These are phyloP conservation scores for Botrytis pseudocinerea DNA, from an alignment of 2,329 filamentous ascomycete species.

Conservation along the genomic window DNA sequence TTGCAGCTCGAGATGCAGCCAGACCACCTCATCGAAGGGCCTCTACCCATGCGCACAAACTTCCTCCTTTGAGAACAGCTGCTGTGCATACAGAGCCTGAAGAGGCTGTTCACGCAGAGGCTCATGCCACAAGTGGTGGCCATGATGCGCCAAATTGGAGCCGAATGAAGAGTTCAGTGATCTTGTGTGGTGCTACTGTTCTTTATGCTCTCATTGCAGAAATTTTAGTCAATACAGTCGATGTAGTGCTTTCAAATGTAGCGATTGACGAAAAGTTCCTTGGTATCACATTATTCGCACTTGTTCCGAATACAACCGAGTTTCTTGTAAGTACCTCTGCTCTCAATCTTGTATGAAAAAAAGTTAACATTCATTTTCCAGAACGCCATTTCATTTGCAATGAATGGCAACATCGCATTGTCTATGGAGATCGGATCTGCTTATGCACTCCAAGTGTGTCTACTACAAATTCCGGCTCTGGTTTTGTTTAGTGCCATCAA, in stretches of 20 bases:
- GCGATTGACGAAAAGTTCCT: constrained; percentile 96
- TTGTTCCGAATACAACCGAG: constrained; percentile 97
- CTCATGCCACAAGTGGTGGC: constrained; percentile 58
- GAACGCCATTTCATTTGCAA: constrained; percentile 98
- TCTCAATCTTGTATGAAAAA: not conserved
- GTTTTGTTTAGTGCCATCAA: constrained; percentile 87
- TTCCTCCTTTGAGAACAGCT: constrained; percentile 39
- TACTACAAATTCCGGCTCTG: constrained; percentile 89
- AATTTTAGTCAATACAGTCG: constrained; percentile 94
- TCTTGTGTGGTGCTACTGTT: constrained; percentile 83
- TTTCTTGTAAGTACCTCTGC: constrained; percentile 70
- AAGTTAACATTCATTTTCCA: constrained; percentile 30
- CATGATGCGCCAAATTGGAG: constrained; percentile 99
- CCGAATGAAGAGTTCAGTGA: constrained; percentile 82
- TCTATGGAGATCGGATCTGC: constrained; percentile 99
- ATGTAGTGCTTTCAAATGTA: constrained; percentile 88
- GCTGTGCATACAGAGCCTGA: constrained; percentile 39
- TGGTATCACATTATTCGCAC: constrained; percentile 91
- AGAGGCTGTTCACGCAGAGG: constrained; percentile 37
- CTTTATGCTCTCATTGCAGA: constrained; percentile 97
- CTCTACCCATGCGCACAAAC: constrained; percentile 43
- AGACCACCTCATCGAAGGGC: constrained; percentile 53
- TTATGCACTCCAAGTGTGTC: constrained; percentile 92
- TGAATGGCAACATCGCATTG: constrained; percentile 98
- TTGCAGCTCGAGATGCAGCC: constrained; percentile 77